Evolutionary conservation across 352 stramenopile species (phyloP).

Genomic region (Phytophthora parvispora): DNA sequence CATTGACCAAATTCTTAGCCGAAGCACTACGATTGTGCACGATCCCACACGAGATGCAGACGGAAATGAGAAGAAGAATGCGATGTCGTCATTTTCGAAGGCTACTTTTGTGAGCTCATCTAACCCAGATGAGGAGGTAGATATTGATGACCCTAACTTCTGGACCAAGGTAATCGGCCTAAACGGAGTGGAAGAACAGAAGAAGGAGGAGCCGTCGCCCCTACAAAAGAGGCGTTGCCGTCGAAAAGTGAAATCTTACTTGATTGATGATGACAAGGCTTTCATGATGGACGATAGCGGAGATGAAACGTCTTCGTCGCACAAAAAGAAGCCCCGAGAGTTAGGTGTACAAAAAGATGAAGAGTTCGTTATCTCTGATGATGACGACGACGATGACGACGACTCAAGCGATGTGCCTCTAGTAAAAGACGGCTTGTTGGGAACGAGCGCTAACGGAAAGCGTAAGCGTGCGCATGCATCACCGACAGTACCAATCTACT

Average conservation of each 20-base stretch:
- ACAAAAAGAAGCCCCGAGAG: conserved; percentile 35
- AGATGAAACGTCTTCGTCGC: conserved; percentile 42
- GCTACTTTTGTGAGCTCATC: conserved; percentile 93
- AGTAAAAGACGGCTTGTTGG: conserved; percentile 54
- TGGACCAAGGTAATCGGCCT: conserved; percentile 96
- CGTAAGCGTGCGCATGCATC: conserved; percentile 38
- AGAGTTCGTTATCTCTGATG: conserved; percentile 82
- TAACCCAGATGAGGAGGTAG: conserved; percentile 90
- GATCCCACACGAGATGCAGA: conserved; percentile 70
- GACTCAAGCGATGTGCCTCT: conserved; percentile 63
- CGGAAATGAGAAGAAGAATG: conserved; percentile 70
- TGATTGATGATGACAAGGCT: conserved; percentile 51
- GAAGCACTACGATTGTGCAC: conserved; percentile 90
- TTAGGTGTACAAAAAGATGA: conserved; percentile 53
- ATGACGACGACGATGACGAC: conserved; percentile 60
- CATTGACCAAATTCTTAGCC: conserved; percentile 98
- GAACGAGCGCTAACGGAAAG: conserved; percentile 28
- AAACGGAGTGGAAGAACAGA: conserved; percentile 72
- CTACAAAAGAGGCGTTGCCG: conserved; percentile 81
- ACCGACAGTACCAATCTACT: conserved; percentile 40
- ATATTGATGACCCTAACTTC: conserved; percentile 95
- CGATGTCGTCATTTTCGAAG: conserved; percentile 94
- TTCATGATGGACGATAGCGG: conserved; percentile 58
- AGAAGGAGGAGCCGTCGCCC: conserved; percentile 72
- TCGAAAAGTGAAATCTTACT: conserved; percentile 80